Evolutionary conservation across 305 asterid species (phyloP).

Genomic region (Withania somnifera): DNA sequence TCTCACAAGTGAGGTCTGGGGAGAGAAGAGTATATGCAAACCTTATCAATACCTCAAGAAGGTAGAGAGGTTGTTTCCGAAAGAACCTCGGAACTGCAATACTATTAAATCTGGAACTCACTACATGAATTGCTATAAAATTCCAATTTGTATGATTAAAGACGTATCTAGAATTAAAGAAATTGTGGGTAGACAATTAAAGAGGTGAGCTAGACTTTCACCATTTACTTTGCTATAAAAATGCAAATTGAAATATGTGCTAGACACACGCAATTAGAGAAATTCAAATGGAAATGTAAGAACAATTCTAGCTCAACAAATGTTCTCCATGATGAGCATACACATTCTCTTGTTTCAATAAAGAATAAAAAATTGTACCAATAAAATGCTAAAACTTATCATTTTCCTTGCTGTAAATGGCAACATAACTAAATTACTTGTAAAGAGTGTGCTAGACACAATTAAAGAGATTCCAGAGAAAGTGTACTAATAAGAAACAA

Average conservation of each 20-base stretch:
- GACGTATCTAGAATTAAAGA: not conserved
- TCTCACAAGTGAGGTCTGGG: too few species aligned
- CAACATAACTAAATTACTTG: not conserved
- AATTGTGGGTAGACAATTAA: not conserved
- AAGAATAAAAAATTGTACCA: not conserved
- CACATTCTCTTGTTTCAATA: not conserved
- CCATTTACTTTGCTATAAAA: not conserved
- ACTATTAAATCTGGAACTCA: conserved; percentile 49
- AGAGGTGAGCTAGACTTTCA: not conserved
- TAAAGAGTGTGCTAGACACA: not conserved
- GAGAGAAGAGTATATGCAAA: too few species aligned
- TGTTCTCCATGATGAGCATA: not conserved
- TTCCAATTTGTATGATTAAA: not conserved
- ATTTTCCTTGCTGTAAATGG: not conserved
- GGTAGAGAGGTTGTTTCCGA: too few species aligned
- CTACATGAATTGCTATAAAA: conserved; percentile 31
- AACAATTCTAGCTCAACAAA: not conserved
- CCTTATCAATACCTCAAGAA: too few species aligned
- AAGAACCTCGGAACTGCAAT: too few species aligned
- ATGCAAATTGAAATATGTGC: not conserved
- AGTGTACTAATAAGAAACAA: not conserved
- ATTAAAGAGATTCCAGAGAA: not conserved
- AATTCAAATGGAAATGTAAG: not conserved
- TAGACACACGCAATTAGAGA: not conserved
- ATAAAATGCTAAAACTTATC: not conserved